A percentile compares a stretch with the other conserved stretches of the same genome.
phyloP scores from a whole-genome alignment of 768 basidiomycete genomes.

The Neoboletus subvelutipes region DNA sequence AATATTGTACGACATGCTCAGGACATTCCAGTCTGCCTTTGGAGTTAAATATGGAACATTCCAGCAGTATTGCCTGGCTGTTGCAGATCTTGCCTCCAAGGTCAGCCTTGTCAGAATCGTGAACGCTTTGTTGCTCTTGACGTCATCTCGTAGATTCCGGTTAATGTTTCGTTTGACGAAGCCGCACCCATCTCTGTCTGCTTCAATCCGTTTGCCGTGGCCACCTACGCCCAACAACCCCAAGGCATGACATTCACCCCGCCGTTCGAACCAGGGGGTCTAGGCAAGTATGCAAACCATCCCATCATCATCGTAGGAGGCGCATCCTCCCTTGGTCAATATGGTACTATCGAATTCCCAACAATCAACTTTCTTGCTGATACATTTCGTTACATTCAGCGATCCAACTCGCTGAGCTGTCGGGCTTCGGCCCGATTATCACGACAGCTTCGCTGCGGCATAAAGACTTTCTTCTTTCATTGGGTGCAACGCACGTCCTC shows the following conservation, averaged over 20 bases:
- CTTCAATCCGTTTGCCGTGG: constrained; percentile 34
- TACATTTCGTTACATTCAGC: constrained; percentile 5
- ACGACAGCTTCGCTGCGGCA: constrained; percentile 38
- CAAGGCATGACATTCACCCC: constrained; percentile 25
- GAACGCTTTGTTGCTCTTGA: not conserved
- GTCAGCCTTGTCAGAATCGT: not conserved
- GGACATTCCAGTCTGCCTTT: constrained; percentile 8
- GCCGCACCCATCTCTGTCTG: constrained; percentile 36
- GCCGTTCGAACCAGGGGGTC: constrained; percentile 29
- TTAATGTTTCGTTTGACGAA: constrained; percentile 35
- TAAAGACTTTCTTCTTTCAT: constrained; percentile 24
- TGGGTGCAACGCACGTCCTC: constrained; percentile 40
- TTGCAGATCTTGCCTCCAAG: constrained; percentile 22
- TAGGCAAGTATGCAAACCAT: constrained; percentile 32
- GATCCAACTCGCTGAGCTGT: constrained; percentile 35
- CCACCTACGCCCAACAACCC: constrained; percentile 31
- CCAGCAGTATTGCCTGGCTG: constrained; percentile 25
- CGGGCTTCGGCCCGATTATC: constrained; percentile 36
- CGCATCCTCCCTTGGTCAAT: constrained; percentile 39
- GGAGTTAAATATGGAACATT: constrained; percentile 9
- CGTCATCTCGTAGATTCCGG: constrained; percentile 26
- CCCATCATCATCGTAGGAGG: constrained; percentile 38
- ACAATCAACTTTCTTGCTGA: not conserved
- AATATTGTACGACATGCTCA: not conserved
- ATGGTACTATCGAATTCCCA: constrained; percentile 19